Percentiles rank a stretch among this genome's conserved stretches.
Conservation (phyloP, 257 asterid genomes). For the Phtheirospermum japonicum region DNA sequence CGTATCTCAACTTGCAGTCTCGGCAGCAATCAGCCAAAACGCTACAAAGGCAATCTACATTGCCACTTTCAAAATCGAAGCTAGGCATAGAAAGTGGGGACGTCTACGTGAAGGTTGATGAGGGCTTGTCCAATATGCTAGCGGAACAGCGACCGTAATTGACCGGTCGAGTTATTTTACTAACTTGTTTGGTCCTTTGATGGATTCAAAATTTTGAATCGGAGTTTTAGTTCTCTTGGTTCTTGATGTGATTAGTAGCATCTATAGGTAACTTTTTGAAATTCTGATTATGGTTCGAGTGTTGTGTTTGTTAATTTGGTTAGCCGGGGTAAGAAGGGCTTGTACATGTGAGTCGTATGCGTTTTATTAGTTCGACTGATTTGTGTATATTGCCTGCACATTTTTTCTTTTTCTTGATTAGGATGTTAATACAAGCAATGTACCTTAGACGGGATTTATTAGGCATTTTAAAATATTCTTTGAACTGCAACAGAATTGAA, state of each 20-base stretch:
- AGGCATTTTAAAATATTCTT: not conserved
- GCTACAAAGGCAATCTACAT: slow-evolving; percentile 45
- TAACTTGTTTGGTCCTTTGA: slow-evolving; percentile 3
- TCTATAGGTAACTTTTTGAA: slow-evolving; percentile 1
- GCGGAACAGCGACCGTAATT: slow-evolving; percentile 23
- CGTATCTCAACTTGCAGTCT: slow-evolving; percentile 74
- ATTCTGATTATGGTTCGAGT: slow-evolving; percentile 1
- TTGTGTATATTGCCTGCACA: no score
- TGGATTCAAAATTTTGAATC: not conserved
- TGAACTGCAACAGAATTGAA: not conserved
- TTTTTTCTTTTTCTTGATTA: not conserved
- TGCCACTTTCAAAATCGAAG: slow-evolving; percentile 73
- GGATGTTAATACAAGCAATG: not conserved
- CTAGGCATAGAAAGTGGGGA: slow-evolving; percentile 71
- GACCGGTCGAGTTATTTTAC: not conserved
- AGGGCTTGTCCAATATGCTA: slow-evolving; percentile 46
- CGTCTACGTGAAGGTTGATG: slow-evolving; percentile 39
- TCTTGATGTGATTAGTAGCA: slow-evolving; percentile 8
- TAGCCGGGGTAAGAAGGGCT: not conserved
- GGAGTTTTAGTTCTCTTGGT: not conserved
- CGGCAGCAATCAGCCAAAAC: slow-evolving; percentile 48
- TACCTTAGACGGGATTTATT: not conserved
- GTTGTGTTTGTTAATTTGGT: slow-evolving; percentile 15
- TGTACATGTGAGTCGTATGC: slow-evolving; percentile 3
- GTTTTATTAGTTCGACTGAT: no score